phyloP scores from a whole-genome alignment of 257 asterid species.

The Nicotiana tomentosiformis region DNA sequence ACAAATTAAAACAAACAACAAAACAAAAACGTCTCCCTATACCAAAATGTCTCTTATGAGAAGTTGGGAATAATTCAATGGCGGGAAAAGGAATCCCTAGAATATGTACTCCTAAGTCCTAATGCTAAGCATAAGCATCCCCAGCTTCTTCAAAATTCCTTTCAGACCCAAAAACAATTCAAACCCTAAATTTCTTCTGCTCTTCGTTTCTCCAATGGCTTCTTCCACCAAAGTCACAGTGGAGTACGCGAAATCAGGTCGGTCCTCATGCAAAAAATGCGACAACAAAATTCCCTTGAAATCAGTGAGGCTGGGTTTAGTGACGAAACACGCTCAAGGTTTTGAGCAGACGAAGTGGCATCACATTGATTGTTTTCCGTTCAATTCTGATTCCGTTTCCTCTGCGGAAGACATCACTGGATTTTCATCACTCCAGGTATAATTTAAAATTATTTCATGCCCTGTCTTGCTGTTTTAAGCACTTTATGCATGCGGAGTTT shows the following conservation, averaged over 20 bases:
- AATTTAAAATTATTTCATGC: neutral
- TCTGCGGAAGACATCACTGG: constrained; percentile 59
- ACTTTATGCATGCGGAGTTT: neutral
- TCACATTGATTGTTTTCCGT: constrained; percentile 67
- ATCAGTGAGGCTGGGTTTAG: constrained; percentile 62
- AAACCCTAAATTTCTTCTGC: constrained; percentile 2
- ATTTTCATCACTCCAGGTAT: constrained; percentile 71
- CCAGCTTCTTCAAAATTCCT: neutral
- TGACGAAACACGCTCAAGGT: constrained; percentile 72
- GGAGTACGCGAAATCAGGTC: constrained; percentile 87
- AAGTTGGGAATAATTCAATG: neutral
- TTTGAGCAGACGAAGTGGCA: constrained; percentile 90
- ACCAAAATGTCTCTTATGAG: neutral
- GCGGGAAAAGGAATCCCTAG: constrained; percentile 17
- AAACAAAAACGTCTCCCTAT: neutral
- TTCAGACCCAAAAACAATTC: neutral
- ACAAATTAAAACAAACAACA: neutral
- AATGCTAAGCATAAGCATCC: neutral
- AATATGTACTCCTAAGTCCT: neutral
- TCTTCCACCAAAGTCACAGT: constrained; percentile 46
- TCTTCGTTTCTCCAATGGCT: constrained; percentile 22
- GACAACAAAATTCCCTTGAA: constrained; percentile 53
- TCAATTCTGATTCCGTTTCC: constrained; percentile 29
- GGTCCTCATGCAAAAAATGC: constrained; percentile 88
- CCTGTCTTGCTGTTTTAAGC: neutral